A percentile compares a stretch with the other conserved stretches of the same genome.
phyloP scores from a whole-genome alignment of 352 stramenopile species.

The Plasmopara halstedii region DNA sequence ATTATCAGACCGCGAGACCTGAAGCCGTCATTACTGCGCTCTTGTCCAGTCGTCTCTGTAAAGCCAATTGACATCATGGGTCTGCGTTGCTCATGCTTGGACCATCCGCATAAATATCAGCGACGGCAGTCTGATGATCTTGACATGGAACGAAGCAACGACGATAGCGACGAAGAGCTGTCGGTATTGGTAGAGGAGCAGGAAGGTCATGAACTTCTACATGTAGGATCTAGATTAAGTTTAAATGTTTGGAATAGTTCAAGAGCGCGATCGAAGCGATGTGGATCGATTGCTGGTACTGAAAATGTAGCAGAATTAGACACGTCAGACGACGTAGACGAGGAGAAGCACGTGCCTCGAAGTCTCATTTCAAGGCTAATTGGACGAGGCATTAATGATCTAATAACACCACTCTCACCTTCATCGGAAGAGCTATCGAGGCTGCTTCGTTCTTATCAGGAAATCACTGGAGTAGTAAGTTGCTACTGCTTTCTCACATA shows the following conservation, averaged over 20 bases:
- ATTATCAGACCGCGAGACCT: neutral
- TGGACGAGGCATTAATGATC: constrained; percentile 23
- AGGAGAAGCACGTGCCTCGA: constrained; percentile 21
- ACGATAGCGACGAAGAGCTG: constrained; percentile 20
- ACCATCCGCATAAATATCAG: constrained; percentile 53
- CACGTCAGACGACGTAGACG: constrained; percentile 4
- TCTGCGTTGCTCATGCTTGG: constrained; percentile 68
- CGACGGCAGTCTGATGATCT: constrained; percentile 47
- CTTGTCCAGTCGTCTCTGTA: constrained; percentile 4
- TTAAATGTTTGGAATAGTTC: constrained; percentile 9
- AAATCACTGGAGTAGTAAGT: constrained; percentile 45
- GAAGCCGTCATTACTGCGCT: constrained; percentile 3
- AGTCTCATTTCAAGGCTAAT: constrained; percentile 19
- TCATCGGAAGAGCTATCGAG: constrained; percentile 20
- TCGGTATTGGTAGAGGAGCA: constrained; percentile 21
- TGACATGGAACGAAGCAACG: constrained; percentile 26
- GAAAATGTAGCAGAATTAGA: constrained; percentile 3
- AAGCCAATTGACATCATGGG: constrained; percentile 34
- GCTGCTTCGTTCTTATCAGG: constrained; percentile 62
- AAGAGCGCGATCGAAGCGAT: constrained; percentile 9
- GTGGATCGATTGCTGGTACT: constrained; percentile 2
- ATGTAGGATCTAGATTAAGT: constrained; percentile 12
- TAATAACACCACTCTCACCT: constrained; percentile 19
- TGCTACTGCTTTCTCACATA: neutral
- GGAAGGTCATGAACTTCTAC: constrained; percentile 35